Evolutionary conservation across 306 rosid species (phyloP), one percentile per base, ranked within the genome.

Genomic region (Fragaria iinumae): DNA sequence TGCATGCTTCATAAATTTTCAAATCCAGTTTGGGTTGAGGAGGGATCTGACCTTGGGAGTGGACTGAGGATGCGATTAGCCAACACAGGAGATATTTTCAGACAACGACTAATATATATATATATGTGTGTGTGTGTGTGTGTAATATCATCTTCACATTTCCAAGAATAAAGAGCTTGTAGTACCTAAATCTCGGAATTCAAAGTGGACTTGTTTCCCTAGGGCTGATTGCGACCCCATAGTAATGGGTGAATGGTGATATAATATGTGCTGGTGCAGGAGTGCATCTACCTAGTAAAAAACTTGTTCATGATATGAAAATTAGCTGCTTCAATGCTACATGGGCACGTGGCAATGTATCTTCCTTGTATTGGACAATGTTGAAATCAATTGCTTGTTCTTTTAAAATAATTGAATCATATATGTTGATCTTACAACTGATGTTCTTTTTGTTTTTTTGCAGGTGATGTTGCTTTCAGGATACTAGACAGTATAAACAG

Each of bases 391-490:
- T 38, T 71, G 45, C 29, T 50, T 56, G 64, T 18, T 36, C 3
- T 12, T 45, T 78, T 12, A 41, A 36, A 60, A 49, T 55, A 66
- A 41, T 36, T 67, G 20, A 21, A 25, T 23, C 16, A 1, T 8
- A 12, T 53, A 52, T 41, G 63, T 60, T 72, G 79, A 48, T 67
- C 64, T n/a, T 53, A 14, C 65, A 20, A 16, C 27, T 55, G 7
- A 20, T 69, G 18, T 23, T 34, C 20, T 32, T 72, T 48, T 5
- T 78, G 43, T 78, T 88, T 27, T 75, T 74, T 27, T 27, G 64
- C 89, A 96, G 98, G 99, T 77, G 99, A 96, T 85, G 96, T 95
- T 83, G 96, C 99, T 86, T 92, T 95, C 79, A 85, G 97, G 84
- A 92, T 96, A 84, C 74, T 91, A 69, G 97, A 92, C 65, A 70